These are phyloP conservation scores for Platanus orientalis DNA, from an alignment of 164 flowering plant genomes.

Conservation along the genomic window DNA sequence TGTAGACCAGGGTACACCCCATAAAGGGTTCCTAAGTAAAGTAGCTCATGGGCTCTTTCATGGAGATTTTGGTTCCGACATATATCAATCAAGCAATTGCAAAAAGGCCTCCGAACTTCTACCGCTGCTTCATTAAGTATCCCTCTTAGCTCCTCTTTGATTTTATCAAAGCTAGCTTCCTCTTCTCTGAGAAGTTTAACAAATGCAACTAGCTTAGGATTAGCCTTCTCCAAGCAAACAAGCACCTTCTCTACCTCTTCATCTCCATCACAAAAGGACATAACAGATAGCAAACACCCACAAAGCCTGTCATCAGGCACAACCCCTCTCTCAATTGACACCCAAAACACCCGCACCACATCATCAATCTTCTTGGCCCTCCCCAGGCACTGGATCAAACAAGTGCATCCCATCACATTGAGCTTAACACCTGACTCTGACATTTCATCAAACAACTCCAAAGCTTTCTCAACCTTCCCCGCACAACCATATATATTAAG, in stretches of 20 bases:
- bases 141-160: conserved; percentile 58
- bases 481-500: conserved; percentile 80
- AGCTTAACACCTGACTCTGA: conserved; percentile 39
- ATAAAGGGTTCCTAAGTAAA: conserved; percentile 64
- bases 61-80: conserved; percentile 48
- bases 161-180: conserved; percentile 31
- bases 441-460: conserved; percentile 76
- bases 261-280: conserved; percentile 45
- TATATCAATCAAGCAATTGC: conserved; percentile 90
- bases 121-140: conserved; percentile 45
- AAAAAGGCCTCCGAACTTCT: conserved; percentile 78
- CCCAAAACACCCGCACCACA: conserved; percentile 54
- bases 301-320: conserved; percentile 80
- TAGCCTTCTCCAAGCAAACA: conserved; percentile 51
- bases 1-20: conserved; percentile 85
- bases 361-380: conserved; percentile 66
- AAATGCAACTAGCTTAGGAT: conserved; percentile 55
- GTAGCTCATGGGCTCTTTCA: conserved; percentile 77
- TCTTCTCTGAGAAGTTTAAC: conserved; percentile 42
- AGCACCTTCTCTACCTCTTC: conserved; percentile 56
- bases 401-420: conserved; percentile 90
- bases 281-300: conserved; percentile 81
- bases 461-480: conserved; percentile 70
- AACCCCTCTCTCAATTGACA: conserved; percentile 47
- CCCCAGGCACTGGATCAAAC: conserved; percentile 84